A percentile compares a stretch with the other conserved stretches of the same genome.
Evolutionary conservation across 208 protist genomes (phyloP).

Genomic region (Spongospora subterranea): DNA sequence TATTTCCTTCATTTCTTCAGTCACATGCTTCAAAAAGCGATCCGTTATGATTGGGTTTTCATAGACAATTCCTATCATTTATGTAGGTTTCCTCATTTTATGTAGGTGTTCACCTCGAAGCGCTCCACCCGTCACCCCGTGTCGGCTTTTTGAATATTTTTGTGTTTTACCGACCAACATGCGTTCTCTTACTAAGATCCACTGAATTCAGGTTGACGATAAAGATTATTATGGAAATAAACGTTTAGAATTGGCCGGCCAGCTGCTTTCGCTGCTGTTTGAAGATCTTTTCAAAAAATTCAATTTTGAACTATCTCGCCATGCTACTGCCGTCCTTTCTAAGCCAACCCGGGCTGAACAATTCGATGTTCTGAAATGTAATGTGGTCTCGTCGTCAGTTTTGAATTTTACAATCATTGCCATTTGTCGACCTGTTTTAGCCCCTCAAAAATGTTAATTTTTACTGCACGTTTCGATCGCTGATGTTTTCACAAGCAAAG

Average conservation of each 20-base stretch:
- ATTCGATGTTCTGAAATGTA: slow-evolving; percentile 55
- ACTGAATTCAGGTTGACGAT: slow-evolving; percentile 93
- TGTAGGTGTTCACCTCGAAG: no score
- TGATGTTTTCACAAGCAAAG: not conserved
- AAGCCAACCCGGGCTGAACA: slow-evolving; percentile 54
- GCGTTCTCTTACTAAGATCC: no score
- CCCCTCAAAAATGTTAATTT: not conserved
- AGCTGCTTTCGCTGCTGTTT: slow-evolving; percentile 97
- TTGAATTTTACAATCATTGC: no score
- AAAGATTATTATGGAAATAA: slow-evolving; percentile 99
- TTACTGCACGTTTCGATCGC: not conserved
- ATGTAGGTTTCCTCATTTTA: no score
- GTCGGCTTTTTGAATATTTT: no score
- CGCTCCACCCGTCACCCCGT: no score
- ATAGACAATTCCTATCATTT: no score
- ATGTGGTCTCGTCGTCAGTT: no score
- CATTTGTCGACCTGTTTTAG: not conserved
- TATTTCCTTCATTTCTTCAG: no score
- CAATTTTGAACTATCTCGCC: slow-evolving; percentile 91
- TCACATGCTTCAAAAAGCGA: no score
- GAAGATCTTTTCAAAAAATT: slow-evolving; percentile 94
- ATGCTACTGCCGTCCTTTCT: slow-evolving; percentile 63
- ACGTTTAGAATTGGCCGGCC: slow-evolving; percentile 91
- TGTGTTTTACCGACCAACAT: no score
- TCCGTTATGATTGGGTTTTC: not conserved